Percentiles rank a stretch among this genome's conserved stretches.
Conservation (phyloP, 106 monocot genomes). For the Dendrobium nobile region DNA sequence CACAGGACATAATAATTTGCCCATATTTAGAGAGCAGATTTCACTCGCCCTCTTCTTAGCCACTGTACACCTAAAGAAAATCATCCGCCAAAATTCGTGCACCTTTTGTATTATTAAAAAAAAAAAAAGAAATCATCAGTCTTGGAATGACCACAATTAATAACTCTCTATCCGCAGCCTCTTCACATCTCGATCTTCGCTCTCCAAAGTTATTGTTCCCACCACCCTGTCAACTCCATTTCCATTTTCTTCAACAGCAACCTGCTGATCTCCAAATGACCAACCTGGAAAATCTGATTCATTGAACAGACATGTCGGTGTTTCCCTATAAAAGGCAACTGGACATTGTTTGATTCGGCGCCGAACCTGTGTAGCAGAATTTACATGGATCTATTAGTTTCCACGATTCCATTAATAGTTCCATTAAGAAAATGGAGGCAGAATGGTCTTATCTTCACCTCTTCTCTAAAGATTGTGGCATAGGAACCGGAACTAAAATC, state of each 20-base stretch:
- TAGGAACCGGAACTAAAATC: constrained; percentile 96
- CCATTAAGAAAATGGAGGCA: neutral
- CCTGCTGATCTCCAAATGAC: constrained; percentile 43
- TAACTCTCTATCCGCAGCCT: constrained; percentile 23
- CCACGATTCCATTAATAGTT: neutral
- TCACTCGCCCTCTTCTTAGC: too few species aligned
- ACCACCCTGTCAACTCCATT: neutral
- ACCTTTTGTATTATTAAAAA: too few species aligned
- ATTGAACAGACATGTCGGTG: constrained; percentile 54
- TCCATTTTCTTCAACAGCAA: neutral
- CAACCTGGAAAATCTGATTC: constrained; percentile 77
- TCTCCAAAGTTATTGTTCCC: too few species aligned
- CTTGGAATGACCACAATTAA: neutral
- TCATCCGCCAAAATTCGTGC: too few species aligned
- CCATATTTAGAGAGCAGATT: too few species aligned
- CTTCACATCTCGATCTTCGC: constrained; percentile 14
- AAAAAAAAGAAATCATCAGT: too few species aligned
- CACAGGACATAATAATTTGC: too few species aligned
- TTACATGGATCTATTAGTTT: neutral
- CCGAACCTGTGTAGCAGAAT: constrained; percentile 40
- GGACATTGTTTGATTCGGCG: constrained; percentile 86
- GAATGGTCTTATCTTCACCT: constrained; percentile 33
- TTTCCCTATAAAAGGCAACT: constrained; percentile 67
- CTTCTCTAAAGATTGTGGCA: constrained; percentile 66
- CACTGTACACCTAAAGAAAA: too few species aligned